Conservation (phyloP, 73 alveolate genomes). For the Tetrahymena elliotti region DNA sequence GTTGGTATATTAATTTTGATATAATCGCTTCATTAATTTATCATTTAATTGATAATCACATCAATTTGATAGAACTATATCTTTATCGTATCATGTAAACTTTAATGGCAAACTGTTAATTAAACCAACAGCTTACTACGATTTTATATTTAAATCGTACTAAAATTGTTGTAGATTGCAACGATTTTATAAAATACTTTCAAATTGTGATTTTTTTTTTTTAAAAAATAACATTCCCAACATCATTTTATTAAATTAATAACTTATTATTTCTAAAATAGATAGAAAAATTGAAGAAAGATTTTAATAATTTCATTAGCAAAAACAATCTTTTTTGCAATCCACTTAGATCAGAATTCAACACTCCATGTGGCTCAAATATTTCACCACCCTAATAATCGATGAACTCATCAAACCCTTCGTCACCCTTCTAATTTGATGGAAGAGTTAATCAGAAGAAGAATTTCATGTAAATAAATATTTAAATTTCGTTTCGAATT, state of each 20-base stretch:
- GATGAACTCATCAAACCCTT: not conserved
- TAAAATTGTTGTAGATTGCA: not conserved
- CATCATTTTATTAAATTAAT: not conserved
- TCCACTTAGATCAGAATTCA: not conserved
- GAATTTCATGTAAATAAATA: not conserved
- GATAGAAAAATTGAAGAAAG: not conserved
- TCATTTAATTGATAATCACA: not conserved
- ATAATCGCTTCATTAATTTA: no score
- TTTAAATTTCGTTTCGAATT: not conserved
- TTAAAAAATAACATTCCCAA: not conserved
- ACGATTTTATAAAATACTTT: not conserved
- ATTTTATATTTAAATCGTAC: not conserved
- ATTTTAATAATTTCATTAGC: not conserved
- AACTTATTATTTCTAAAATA: not conserved
- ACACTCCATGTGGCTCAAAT: not conserved
- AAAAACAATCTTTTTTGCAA: not conserved
- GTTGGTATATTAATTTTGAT: not conserved
- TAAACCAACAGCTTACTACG: not conserved
- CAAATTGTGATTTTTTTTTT: not conserved
- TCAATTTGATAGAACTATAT: not conserved
- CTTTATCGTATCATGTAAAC: not conserved
- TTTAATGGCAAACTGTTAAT: not conserved
- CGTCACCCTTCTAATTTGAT: not conserved
- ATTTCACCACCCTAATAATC: not conserved
- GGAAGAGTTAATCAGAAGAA: not conserved